Evolutionary conservation across 2,329 filamentous ascomycete genomes (phyloP).

Genomic region (Cryphonectria carpinicola): DNA sequence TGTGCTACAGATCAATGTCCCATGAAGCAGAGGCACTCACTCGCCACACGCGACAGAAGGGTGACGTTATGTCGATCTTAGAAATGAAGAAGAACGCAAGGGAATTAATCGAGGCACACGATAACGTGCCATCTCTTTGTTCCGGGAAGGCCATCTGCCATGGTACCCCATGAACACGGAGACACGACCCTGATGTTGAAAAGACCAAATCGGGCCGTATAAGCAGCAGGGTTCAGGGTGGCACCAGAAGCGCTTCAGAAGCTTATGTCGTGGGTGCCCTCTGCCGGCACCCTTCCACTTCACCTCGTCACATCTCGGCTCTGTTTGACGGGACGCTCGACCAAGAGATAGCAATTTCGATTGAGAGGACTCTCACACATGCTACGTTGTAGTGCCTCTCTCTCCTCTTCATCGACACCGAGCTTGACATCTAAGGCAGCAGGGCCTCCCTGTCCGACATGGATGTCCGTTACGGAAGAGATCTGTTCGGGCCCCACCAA

Average conservation of each 20-base stretch:
- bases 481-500: conserved; percentile 20
- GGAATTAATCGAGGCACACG: background rate
- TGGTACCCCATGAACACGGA: conserved; percentile 20
- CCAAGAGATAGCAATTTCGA: conserved; percentile 5
- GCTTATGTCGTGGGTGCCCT: background rate
- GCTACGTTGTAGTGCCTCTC: conserved; percentile 11
- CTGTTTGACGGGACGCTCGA: conserved; percentile 1
- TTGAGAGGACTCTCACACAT: background rate
- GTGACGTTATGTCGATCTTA: conserved; percentile 5
- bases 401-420: conserved; percentile 22
- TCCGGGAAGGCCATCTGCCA: conserved; percentile 14
- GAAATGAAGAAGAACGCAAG: background rate
- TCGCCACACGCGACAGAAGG: background rate
- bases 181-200: conserved; percentile 3
- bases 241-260: conserved; percentile 11
- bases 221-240: conserved; percentile 12
- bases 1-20: background rate
- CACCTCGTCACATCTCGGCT: conserved; percentile 6
- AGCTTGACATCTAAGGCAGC: conserved; percentile 19
- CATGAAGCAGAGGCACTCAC: background rate
- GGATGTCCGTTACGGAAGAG: conserved; percentile 24
- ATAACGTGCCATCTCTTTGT: conserved; percentile 9
- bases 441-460: conserved; percentile 19
- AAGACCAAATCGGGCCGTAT: conserved; percentile 18
- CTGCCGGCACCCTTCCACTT: background rate